These are phyloP conservation scores for Trichophyton mentagrophytes DNA, from an alignment of 2,329 filamentous ascomycete species.

Conservation along the genomic window DNA sequence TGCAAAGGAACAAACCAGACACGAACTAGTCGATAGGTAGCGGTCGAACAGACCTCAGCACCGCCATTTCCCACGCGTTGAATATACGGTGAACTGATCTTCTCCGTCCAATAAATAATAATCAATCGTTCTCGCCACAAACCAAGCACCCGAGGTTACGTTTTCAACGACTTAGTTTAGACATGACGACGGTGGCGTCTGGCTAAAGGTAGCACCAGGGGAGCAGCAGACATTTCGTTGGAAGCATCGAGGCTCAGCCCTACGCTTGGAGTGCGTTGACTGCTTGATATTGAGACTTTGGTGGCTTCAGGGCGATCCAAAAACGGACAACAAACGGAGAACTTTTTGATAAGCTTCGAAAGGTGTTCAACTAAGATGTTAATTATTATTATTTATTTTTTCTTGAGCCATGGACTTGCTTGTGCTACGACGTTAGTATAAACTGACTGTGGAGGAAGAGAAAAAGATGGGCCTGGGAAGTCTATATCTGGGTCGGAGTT, in stretches of 20 bases:
- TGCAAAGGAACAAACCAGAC: no score
- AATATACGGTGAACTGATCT: background rate
- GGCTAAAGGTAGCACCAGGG: background rate
- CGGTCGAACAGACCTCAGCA: no score
- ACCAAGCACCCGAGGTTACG: no score
- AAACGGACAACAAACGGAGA: background rate
- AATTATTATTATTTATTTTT: no score
- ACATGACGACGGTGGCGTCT: background rate
- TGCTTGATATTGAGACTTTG: background rate
- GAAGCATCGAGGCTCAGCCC: background rate
- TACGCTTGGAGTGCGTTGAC: background rate
- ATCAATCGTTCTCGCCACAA: no score
- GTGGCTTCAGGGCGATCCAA: background rate
- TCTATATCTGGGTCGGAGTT: background rate
- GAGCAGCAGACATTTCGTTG: background rate
- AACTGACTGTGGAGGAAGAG: no score
- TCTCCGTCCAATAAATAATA: no score
- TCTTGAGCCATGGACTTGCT: background rate
- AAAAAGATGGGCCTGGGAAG: no score
- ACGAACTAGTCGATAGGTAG: no score
- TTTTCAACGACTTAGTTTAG: no score
- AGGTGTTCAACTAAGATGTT: background rate
- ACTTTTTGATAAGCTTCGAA: background rate
- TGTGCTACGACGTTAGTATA: background rate
- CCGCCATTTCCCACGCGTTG: no score